Evolutionary conservation across 345 rosid genomes (phyloP).

Genomic region (Eucalyptus regnans): DNA sequence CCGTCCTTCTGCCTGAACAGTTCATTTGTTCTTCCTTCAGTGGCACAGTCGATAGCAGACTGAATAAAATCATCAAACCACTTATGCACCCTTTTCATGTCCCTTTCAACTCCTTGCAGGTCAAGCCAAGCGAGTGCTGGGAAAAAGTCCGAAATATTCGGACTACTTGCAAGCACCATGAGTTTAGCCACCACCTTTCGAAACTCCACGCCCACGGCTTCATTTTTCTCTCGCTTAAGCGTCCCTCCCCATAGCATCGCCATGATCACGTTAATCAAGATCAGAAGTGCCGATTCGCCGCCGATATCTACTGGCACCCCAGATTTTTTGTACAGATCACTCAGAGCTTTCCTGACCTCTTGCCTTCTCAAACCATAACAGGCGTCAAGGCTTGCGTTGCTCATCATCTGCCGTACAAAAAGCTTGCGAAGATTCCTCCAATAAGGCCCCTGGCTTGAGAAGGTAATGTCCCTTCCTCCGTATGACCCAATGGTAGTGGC

Average conservation of each 20-base stretch:
- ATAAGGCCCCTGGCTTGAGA: neutral
- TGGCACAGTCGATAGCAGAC: conserved; percentile 3
- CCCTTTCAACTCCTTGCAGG: conserved; percentile 31
- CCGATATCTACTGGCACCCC: conserved; percentile 13
- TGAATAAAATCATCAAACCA: conserved; percentile 2
- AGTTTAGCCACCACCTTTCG: neutral
- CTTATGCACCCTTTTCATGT: neutral
- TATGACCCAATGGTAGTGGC: neutral
- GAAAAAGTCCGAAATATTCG: neutral
- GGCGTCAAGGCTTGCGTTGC: neutral
- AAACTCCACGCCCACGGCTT: neutral
- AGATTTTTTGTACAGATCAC: neutral
- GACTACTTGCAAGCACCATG: conserved; percentile 7
- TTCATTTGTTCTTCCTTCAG: neutral
- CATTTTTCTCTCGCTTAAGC: neutral
- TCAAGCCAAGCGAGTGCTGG: conserved; percentile 38
- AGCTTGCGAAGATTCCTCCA: neutral
- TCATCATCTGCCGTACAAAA: neutral
- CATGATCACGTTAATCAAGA: conserved; percentile 14
- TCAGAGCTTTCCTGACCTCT: neutral
- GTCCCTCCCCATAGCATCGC: conserved; percentile 33
- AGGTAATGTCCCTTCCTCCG: neutral
- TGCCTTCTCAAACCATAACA: neutral
- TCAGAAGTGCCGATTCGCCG: conserved; percentile 18
- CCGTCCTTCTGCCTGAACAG: neutral